Base-by-base conservation (phyloP, 2,329 filamentous ascomycete genomes). In the Aspergillus udagawae region DNA sequence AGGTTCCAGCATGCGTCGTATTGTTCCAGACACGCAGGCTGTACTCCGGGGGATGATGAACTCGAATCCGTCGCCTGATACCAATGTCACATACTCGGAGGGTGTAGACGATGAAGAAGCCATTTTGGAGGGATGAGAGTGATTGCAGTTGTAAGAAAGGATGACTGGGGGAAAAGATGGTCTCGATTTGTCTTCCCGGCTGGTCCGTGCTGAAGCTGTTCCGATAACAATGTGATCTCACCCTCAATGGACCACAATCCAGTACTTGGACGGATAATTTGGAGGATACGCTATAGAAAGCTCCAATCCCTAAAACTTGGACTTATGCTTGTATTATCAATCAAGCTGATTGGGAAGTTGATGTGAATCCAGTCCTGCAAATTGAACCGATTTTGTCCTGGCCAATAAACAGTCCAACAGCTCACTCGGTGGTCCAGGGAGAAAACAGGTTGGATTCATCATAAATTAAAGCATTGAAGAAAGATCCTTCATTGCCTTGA, bases 1-100 rank as follows among this genome's bases (percentile, higher is more conserved):
- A 21, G 84, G 82, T 63, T 88, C 83, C 49, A 89, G 72, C 80
- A 87, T 87, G 61, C 83, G 80, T 61, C 81, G 82, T 65, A 89
- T 83, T 2, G 84, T 83, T 48, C 80, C 82, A 4, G 84, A 85
- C 56, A 86, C 77, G 65, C 79, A 83, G 42, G 85, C 86, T 4
- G 83, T 81, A 29, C 80, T 84, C 63, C 85, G 81, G 23, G 82
- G 79, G 45, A 89, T 71, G 60, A 87, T 78, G 70, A 87, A 88
- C 61, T 86, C 83, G 68, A 83, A 88, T 52, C 81, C 84, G 67
- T 89, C 86, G 56, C 78, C 80, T 1, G 85, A 87, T 23, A 87
- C 78, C 5, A 89, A 76, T 0, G 86, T 87, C 53, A 89, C 84
- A 66, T 82, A 88, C 59, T 85, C 81, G 3, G 80, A 67, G 20